Evolutionary conservation across 352 stramenopile species (phyloP).

Genomic region (Albugo candida): DNA sequence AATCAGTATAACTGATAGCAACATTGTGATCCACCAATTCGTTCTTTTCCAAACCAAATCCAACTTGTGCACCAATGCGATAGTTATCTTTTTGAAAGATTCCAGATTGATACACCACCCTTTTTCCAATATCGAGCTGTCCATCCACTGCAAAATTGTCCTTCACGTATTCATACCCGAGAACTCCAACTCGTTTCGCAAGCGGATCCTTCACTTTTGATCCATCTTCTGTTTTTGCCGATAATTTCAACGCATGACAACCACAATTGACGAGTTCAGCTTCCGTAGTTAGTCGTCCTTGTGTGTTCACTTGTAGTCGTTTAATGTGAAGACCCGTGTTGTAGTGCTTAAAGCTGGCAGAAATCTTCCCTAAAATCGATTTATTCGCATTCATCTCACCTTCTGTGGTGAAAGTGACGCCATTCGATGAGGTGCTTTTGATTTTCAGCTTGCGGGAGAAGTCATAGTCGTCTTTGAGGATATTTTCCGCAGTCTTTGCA

Average conservation of each 20-base stretch:
- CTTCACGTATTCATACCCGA: conserved; percentile 67
- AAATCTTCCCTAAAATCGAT: conserved; percentile 66
- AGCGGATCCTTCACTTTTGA: conserved; percentile 54
- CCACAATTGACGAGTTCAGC: conserved; percentile 57
- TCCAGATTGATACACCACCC: conserved; percentile 58
- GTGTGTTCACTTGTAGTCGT: conserved; percentile 73
- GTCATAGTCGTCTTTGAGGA: conserved; percentile 79
- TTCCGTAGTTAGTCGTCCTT: conserved; percentile 56
- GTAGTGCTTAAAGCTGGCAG: conserved; percentile 49
- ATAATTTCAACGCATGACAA: conserved; percentile 54
- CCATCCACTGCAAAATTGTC: conserved; percentile 44
- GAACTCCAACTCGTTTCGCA: conserved; percentile 46
- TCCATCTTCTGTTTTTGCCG: conserved; percentile 67
- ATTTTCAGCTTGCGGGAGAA: conserved; percentile 82
- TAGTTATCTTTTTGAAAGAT: conserved; percentile 70
- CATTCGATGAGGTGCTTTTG: conserved; percentile 70
- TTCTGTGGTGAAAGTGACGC: conserved; percentile 71
- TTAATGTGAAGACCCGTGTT: conserved; percentile 52
- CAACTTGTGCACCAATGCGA: conserved; percentile 40
- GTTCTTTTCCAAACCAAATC: conserved; percentile 71
- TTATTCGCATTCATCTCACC: conserved; percentile 63
- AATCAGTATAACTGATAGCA: conserved; percentile 48
- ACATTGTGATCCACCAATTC: conserved; percentile 71
- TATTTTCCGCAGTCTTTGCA: conserved; percentile 66
- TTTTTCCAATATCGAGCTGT: conserved; percentile 59